phyloP scores from a whole-genome alignment of 2,329 filamentous ascomycete genomes.

The Pleurostoma richardsiae region DNA sequence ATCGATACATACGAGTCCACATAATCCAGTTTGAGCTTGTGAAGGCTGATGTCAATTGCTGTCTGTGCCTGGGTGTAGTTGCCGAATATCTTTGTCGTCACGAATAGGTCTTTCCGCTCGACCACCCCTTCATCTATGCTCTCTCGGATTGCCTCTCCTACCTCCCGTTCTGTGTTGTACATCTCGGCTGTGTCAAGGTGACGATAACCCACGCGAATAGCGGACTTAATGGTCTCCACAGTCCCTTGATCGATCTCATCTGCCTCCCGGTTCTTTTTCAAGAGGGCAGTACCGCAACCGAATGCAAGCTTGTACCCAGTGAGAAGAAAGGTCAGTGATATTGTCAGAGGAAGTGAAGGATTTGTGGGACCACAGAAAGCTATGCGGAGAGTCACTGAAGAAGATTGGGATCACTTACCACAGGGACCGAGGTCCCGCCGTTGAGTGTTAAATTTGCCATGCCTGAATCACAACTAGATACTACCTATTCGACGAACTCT shows the following conservation, averaged over 20 bases:
- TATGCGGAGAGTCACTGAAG: not conserved
- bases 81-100: conserved; percentile 7
- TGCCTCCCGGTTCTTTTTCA: conserved; percentile 2
- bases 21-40: conserved; percentile 60
- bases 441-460: conserved; percentile 4
- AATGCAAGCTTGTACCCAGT: not conserved
- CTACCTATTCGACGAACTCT: too few species aligned
- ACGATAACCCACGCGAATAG: conserved; percentile 5
- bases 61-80: conserved; percentile 21
- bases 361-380: not conserved
- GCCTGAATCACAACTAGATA: too few species aligned
- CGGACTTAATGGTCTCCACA: conserved; percentile 5
- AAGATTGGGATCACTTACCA: not conserved
- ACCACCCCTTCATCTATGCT: conserved; percentile 3
- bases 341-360: not conserved
- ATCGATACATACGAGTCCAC: conserved; percentile 37
- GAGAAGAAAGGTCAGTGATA: too few species aligned
- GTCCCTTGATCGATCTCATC: conserved; percentile 4
- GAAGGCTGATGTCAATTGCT: conserved; percentile 51
- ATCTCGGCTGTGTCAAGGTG: conserved; percentile 8
- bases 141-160: conserved; percentile 2
- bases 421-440: conserved; percentile 2
- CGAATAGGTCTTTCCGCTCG: conserved; percentile 6
- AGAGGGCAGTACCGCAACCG: conserved; percentile 5
- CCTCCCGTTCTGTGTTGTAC: conserved; percentile 8